Conservation (phyloP, 805 yeast species). For the Metschnikowia gelsemii region DNA sequence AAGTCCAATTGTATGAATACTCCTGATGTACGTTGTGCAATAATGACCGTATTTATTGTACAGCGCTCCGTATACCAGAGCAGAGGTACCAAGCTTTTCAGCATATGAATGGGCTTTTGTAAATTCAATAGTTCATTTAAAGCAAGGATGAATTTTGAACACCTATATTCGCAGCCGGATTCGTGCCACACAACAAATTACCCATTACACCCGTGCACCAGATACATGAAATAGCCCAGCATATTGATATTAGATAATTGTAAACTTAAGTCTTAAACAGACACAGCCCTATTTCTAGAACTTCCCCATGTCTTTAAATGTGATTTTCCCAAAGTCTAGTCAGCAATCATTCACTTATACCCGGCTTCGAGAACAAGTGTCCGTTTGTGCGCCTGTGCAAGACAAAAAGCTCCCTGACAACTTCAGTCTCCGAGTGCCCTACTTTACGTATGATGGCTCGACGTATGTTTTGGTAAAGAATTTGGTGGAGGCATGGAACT, state of each 20-base stretch:
- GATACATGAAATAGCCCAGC: background rate
- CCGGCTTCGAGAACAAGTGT: slow-evolving; percentile 13
- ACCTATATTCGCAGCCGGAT: too few relatives aligned
- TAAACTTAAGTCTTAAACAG: background rate
- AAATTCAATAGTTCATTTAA: too few relatives aligned
- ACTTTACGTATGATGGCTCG: slow-evolving; percentile 9
- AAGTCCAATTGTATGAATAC: too few relatives aligned
- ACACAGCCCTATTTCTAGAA: background rate
- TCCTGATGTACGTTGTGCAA: too few relatives aligned
- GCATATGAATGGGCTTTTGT: too few relatives aligned
- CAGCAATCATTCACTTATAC: slow-evolving; percentile 2
- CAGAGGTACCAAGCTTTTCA: too few relatives aligned
- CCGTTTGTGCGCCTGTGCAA: slow-evolving; percentile 8
- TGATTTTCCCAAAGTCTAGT: background rate
- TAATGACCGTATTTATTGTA: too few relatives aligned
- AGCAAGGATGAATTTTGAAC: too few relatives aligned
- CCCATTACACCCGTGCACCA: slow-evolving; percentile 10
- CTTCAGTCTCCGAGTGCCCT: slow-evolving; percentile 14
- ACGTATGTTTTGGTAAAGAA: slow-evolving; percentile 31
- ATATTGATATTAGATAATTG: background rate
- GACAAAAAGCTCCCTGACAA: slow-evolving; percentile 6
- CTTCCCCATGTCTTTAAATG: slow-evolving; percentile 6
- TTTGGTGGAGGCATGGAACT: slow-evolving; percentile 37
- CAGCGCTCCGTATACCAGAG: too few relatives aligned
- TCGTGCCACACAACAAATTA: too few relatives aligned